Conservation (phyloP, 148 eudicot genomes). For the Camellia granthamiana region DNA sequence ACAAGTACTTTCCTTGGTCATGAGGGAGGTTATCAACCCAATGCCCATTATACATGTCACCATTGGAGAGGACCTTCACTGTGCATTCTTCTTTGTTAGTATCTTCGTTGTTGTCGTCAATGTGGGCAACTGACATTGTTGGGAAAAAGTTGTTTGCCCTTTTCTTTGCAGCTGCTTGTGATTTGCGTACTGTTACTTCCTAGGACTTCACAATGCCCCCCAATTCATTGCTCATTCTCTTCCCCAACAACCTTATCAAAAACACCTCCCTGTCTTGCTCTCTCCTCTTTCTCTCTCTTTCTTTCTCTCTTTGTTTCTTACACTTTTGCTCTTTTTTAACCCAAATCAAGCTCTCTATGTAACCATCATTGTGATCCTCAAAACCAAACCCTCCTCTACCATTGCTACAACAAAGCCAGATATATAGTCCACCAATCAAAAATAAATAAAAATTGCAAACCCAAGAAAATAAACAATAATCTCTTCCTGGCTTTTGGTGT, state of each 20-base stretch:
- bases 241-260: constrained; percentile 21
- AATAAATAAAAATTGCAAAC: constrained; percentile 1
- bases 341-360: constrained; percentile 28
- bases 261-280: constrained; percentile 14
- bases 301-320: not conserved
- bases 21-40: constrained; percentile 62
- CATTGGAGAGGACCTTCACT: constrained; percentile 53
- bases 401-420: constrained; percentile 22
- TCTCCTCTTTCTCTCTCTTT: not conserved
- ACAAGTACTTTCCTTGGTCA: constrained; percentile 73
- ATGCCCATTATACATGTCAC: constrained; percentile 64
- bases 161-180: constrained; percentile 47
- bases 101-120: constrained; percentile 38
- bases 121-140: constrained; percentile 82
- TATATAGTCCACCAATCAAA: not conserved
- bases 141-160: constrained; percentile 3
- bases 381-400: constrained; percentile 30
- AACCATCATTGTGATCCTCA: constrained; percentile 22
- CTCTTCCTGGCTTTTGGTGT: not conserved
- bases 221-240: constrained; percentile 39
- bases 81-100: constrained; percentile 28
- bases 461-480: constrained; percentile 9
- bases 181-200: constrained; percentile 34
- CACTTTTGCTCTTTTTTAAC: constrained; percentile 1
- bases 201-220: constrained; percentile 40